Evolutionary conservation across 2,329 filamentous ascomycete species (phyloP).

Genomic region (Fusarium sp.): DNA sequence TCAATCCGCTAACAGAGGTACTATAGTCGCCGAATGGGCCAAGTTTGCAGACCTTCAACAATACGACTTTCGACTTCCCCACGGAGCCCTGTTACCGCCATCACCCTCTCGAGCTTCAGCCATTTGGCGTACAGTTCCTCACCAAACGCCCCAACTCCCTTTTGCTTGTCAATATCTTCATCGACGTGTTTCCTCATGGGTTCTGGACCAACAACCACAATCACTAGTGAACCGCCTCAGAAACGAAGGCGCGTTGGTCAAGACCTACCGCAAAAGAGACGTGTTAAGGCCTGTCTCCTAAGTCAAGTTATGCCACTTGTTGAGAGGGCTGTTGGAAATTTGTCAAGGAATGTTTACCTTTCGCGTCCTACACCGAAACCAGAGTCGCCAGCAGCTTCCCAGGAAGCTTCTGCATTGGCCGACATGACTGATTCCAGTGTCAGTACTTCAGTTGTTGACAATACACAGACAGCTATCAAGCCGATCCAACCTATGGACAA

Average conservation of each 20-base stretch:
- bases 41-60: too few relatives aligned
- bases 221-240: constrained; percentile 46
- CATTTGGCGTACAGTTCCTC: too few relatives aligned
- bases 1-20: too few relatives aligned
- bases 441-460: constrained; percentile 59
- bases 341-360: constrained; percentile 45
- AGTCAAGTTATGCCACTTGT: constrained; percentile 53
- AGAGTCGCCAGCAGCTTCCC: constrained; percentile 69
- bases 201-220: constrained; percentile 44
- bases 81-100: too few relatives aligned
- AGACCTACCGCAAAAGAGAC: constrained; percentile 25
- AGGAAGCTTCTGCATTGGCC: constrained; percentile 70
- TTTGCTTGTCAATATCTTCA: background rate
- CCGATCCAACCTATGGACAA: constrained; percentile 81
- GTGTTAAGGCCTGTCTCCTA: constrained; percentile 45
- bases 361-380: constrained; percentile 61
- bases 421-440: constrained; percentile 78
- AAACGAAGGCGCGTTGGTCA: constrained; percentile 50
- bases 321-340: constrained; percentile 37
- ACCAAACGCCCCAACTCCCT: too few relatives aligned
- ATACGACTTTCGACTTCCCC: too few relatives aligned
- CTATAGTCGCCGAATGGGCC: too few relatives aligned
- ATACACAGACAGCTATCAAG: constrained; percentile 64
- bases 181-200: constrained; percentile 41
- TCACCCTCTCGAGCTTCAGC: too few relatives aligned